Evolutionary conservation across 1,284 basidiomycete genomes (phyloP).

Genomic region (Austropuccinia psidii): DNA sequence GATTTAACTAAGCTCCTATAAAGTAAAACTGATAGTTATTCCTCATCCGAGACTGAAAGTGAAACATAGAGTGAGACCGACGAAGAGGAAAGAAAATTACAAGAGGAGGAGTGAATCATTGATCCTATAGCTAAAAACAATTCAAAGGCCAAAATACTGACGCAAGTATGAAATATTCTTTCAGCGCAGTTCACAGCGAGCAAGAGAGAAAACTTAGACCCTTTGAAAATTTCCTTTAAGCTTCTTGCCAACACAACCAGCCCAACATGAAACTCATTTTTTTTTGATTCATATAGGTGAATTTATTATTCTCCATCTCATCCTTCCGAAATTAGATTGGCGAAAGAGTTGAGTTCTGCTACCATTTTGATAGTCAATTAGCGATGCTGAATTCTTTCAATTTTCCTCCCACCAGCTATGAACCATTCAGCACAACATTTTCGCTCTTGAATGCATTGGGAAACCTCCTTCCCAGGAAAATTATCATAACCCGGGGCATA

Average conservation of each 20-base stretch:
- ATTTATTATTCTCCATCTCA: constrained; percentile 1
- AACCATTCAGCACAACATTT: too few relatives aligned
- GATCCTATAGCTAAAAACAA: background rate
- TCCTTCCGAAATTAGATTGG: constrained; percentile 31
- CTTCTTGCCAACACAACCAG: background rate
- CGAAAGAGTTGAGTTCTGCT: background rate
- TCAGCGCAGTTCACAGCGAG: background rate
- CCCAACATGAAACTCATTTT: background rate
- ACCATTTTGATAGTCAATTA: background rate
- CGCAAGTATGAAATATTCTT: background rate
- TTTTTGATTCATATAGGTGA: background rate
- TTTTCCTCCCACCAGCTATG: too few relatives aligned
- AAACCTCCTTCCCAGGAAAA: too few relatives aligned
- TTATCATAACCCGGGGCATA: too few relatives aligned
- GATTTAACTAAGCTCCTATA: background rate
- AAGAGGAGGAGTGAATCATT: constrained; percentile 16
- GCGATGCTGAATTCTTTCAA: background rate
- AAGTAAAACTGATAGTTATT: background rate
- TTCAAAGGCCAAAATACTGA: background rate
- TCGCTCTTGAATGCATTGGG: too few relatives aligned
- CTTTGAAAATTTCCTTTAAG: constrained; percentile 30
- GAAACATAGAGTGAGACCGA: constrained; percentile 17
- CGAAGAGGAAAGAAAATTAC: background rate
- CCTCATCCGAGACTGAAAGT: background rate
- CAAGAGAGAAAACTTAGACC: background rate